These are phyloP conservation scores for Epichloe festucae DNA, from an alignment of 2,329 filamentous ascomycete genomes.

Conservation along the genomic window DNA sequence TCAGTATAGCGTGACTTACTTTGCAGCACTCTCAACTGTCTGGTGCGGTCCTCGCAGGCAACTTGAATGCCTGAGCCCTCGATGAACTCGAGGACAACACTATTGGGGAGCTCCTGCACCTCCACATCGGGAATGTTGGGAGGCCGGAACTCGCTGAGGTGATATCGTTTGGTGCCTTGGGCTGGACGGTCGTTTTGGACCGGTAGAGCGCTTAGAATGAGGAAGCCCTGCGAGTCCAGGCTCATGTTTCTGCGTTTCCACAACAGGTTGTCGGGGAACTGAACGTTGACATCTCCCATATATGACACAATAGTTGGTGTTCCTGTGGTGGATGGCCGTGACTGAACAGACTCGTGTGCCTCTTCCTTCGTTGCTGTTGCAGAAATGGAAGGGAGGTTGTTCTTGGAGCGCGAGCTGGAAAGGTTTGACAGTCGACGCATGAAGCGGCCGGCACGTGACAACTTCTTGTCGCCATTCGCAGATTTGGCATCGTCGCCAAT, in stretches of 20 bases:
- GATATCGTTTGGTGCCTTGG: conserved; percentile 57
- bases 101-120: conserved; percentile 84
- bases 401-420: conserved; percentile 33
- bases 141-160: conserved; percentile 68
- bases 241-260: conserved; percentile 91
- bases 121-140: conserved; percentile 83
- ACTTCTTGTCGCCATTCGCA: conserved; percentile 29
- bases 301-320: conserved; percentile 43
- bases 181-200: conserved; percentile 38
- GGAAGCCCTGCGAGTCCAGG: conserved; percentile 69
- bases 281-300: conserved; percentile 86
- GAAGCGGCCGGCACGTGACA: conserved; percentile 41
- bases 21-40: conserved; percentile 41
- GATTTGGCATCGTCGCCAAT: conserved; percentile 35
- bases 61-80: conserved; percentile 50
- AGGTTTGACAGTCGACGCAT: conserved; percentile 47
- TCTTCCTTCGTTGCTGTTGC: conserved; percentile 40
- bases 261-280: conserved; percentile 88
- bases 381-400: conserved; percentile 29
- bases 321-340: conserved; percentile 18
- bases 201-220: conserved; percentile 58
- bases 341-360: conserved; percentile 9
- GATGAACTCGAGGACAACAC: conserved; percentile 49
- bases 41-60: conserved; percentile 48
- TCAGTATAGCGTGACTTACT: conserved; percentile 27